These are phyloP conservation scores for Naganishia sp. DNA, from an alignment of 1,284 basidiomycete species.

Conservation along the genomic window DNA sequence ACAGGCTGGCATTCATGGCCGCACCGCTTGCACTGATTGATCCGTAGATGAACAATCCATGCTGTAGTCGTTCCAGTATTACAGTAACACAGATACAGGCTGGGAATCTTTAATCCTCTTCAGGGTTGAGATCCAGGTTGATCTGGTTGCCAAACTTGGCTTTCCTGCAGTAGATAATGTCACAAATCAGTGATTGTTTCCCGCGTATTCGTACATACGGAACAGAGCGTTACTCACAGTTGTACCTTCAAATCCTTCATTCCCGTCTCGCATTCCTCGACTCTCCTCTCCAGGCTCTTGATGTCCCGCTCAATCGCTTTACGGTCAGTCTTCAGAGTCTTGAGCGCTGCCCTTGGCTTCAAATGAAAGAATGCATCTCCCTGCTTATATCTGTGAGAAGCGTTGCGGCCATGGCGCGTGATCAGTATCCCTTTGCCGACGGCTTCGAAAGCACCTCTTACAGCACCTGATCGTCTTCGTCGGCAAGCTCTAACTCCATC, in stretches of 20 bases:
- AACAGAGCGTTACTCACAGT: slow-evolving; percentile 52
- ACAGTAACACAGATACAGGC: too few species aligned
- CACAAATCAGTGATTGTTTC: background rate
- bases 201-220: background rate
- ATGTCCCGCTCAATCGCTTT: slow-evolving; percentile 65
- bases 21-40: too few species aligned
- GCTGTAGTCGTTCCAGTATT: too few species aligned
- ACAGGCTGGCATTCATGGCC: too few species aligned
- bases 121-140: slow-evolving; percentile 68
- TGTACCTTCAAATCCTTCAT: slow-evolving; percentile 89
- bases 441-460: slow-evolving; percentile 51
- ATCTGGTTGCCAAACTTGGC: slow-evolving; percentile 92
- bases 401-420: background rate
- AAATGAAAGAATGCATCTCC: slow-evolving; percentile 88
- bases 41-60: too few species aligned
- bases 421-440: background rate
- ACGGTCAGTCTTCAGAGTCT: slow-evolving; percentile 73
- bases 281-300: slow-evolving; percentile 59
- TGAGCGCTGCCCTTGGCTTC: slow-evolving; percentile 67
- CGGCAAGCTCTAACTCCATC: slow-evolving; percentile 83
- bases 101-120: slow-evolving; percentile 30
- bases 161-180: slow-evolving; percentile 57
- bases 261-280: slow-evolving; percentile 72
- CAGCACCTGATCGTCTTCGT: slow-evolving; percentile 77
- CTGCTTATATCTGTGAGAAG: slow-evolving; percentile 72